These are phyloP conservation scores for Wallacemonas sp. DNA, from an alignment of 208 protist genomes.

Conservation along the genomic window DNA sequence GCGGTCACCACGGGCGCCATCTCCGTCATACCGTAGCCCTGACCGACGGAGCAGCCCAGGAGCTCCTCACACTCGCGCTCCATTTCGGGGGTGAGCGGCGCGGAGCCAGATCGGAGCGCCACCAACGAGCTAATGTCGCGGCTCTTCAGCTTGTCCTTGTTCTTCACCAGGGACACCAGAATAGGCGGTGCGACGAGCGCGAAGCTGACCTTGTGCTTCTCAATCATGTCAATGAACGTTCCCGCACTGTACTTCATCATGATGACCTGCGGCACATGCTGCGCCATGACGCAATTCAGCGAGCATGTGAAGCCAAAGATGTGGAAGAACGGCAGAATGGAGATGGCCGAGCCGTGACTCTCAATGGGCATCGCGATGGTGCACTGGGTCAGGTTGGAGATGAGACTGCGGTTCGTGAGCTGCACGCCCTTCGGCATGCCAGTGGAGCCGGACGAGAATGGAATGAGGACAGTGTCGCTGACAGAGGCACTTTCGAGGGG, in stretches of 20 bases:
- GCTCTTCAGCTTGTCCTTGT: constrained; percentile 35
- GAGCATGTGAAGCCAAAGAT: constrained; percentile 75
- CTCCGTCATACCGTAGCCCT: constrained; percentile 86
- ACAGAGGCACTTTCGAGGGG: constrained; percentile 18
- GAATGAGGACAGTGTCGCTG: constrained; percentile 45
- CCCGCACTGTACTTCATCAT: constrained; percentile 49
- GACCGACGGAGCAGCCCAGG: constrained; percentile 26
- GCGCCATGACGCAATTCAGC: constrained; percentile 32
- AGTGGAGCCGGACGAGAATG: constrained; percentile 48
- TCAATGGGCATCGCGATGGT: constrained; percentile 15
- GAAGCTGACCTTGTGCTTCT: constrained; percentile 54
- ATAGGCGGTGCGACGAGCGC: constrained; percentile 80
- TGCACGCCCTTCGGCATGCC: constrained; percentile 65
- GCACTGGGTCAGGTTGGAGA: constrained; percentile 38
- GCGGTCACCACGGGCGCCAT: constrained; percentile 41
- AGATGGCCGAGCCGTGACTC: constrained; percentile 29
- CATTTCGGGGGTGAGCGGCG: constrained; percentile 54
- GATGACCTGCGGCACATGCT: constrained; percentile 31
- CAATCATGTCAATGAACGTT: constrained; percentile 25
- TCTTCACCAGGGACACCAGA: constrained; percentile 59
- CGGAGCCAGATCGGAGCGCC: constrained; percentile 52
- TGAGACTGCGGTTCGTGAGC: constrained; percentile 32
- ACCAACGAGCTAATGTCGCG: constrained; percentile 23
- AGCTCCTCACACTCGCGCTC: constrained; percentile 23
- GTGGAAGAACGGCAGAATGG: constrained; percentile 83